Evolutionary conservation across 2,329 filamentous ascomycete species (phyloP), one percentile per base, ranked within the genome.

Genomic region (Stachybotrys echinatus): DNA sequence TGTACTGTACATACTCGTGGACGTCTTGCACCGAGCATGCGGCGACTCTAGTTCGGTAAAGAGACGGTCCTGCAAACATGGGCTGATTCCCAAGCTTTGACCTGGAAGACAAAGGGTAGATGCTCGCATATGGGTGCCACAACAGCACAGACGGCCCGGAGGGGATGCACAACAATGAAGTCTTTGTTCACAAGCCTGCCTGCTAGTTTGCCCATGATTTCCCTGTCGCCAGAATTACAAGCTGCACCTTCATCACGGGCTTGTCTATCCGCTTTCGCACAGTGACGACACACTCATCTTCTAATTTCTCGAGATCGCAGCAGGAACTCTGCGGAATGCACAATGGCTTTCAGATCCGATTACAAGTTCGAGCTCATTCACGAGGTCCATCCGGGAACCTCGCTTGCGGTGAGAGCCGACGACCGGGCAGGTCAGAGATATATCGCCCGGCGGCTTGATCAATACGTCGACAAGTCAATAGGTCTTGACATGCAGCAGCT

Each of bases 341-440:
- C n/a, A n/a, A n/a, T n/a, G n/a, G n/a, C 27, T 14, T 10, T 34
- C 27, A 14, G 27, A 34, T 34, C 14, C 14, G 27, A 5, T 10
- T 14, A 22, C 22, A 45, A 42, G 43, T 42, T 12, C 12, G 46
- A 53, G 44, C 61, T 68, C n/a, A 22, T 64, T 53, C 65, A 67
- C 38, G 48, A 57, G 45, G 48, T 68, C 22, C 52, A 14, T 14
- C 48, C 60, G n/a, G 55, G 59, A 43, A 52, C 64, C 17, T 68
- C 63, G 63, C 55, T 71, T 27, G 65, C 71, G 40, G 53, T 50
- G 23, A 57, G 54, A 23, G 47, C n/a, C 20, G 54, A 54, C 21
- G 60, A 62, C n/a, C 54, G 57, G 6, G 63, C 68, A 45, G 59
- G 61, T 45, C 60, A 65, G 38, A 52, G 61, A 38, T 69, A 70